A percentile compares a stretch with the other conserved stretches of the same genome.
Conservation (phyloP, 805 yeast genomes). For the Lachancea lanzarotensis region DNA sequence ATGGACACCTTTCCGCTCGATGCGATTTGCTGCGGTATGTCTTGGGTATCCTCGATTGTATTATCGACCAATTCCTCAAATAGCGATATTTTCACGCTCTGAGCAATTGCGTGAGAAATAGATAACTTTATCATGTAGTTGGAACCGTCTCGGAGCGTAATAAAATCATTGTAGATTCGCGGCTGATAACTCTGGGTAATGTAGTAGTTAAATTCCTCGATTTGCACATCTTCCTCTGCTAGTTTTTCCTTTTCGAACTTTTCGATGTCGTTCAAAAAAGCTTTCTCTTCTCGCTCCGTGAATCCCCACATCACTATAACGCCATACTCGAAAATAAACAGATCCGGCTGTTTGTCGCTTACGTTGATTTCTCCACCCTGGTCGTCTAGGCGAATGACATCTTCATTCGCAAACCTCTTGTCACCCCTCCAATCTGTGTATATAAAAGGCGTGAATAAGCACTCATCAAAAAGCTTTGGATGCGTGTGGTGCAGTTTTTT, state of each 20-base stretch:
- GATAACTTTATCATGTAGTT: conserved; percentile 90
- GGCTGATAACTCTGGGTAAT: conserved; percentile 93
- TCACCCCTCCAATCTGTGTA: conserved; percentile 72
- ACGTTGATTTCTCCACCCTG: conserved; percentile 95
- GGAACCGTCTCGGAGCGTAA: conserved; percentile 79
- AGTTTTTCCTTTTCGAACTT: conserved; percentile 87
- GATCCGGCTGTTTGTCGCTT: conserved; percentile 67
- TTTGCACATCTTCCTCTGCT: conserved; percentile 81
- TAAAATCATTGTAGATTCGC: conserved; percentile 89
- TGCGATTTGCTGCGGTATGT: conserved; percentile 94
- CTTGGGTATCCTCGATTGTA: conserved; percentile 95
- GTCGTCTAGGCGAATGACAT: conserved; percentile 69
- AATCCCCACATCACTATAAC: conserved; percentile 98
- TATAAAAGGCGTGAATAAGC: conserved; percentile 83
- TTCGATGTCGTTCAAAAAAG: conserved; percentile 79
- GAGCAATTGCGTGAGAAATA: conserved; percentile 93
- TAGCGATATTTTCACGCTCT: conserved; percentile 87
- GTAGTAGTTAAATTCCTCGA: conserved; percentile 92
- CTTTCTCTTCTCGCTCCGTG: conserved; percentile 70
- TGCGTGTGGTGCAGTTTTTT: conserved; percentile 66
- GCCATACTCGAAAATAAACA: conserved; percentile 91
- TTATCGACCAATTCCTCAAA: conserved; percentile 95
- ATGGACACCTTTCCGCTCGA: conserved; percentile 89
- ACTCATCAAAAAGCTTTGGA: conserved; percentile 90
- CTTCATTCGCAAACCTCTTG: conserved; percentile 36